Conservation (phyloP, 2,329 filamentous ascomycete species). For the Diaporthe ampelina region DNA sequence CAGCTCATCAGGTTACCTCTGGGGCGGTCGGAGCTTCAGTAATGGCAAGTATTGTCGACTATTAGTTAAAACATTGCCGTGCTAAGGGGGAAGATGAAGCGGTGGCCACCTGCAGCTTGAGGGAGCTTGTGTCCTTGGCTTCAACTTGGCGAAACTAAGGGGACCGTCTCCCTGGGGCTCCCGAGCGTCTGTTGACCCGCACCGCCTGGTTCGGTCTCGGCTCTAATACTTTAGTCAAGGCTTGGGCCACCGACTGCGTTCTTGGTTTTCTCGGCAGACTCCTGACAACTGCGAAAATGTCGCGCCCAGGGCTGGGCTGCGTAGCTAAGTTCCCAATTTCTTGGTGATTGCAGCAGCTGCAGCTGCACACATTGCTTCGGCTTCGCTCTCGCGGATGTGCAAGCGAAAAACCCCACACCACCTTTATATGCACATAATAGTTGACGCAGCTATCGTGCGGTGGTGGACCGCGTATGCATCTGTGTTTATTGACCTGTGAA, state of each 20-base stretch:
- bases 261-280: conserved; percentile 29
- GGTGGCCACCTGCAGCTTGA: conserved; percentile 4
- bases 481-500: not conserved
- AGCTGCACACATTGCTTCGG: not conserved
- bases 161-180: conserved; percentile 23
- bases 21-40: not conserved
- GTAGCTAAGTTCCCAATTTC: conserved; percentile 20
- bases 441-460: not conserved
- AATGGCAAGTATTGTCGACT: conserved; percentile 24
- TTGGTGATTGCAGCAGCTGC: conserved; percentile 18
- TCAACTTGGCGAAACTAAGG: conserved; percentile 30
- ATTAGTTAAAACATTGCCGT: conserved; percentile 18
- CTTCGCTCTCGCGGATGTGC: conserved; percentile 26
- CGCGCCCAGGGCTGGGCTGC: conserved; percentile 30
- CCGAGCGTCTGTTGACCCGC: conserved; percentile 24
- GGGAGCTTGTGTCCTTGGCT: conserved; percentile 29
- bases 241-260: not conserved
- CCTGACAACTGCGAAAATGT: conserved; percentile 21
- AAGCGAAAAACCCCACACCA: conserved; percentile 26
- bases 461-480: not conserved
- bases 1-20: not conserved
- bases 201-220: conserved; percentile 26
- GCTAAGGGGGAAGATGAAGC: conserved; percentile 20
- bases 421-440: not conserved
- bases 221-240: conserved; percentile 21